Evolutionary conservation across 139 green algal species (phyloP).

Genomic region (Haematococcus sp.): DNA sequence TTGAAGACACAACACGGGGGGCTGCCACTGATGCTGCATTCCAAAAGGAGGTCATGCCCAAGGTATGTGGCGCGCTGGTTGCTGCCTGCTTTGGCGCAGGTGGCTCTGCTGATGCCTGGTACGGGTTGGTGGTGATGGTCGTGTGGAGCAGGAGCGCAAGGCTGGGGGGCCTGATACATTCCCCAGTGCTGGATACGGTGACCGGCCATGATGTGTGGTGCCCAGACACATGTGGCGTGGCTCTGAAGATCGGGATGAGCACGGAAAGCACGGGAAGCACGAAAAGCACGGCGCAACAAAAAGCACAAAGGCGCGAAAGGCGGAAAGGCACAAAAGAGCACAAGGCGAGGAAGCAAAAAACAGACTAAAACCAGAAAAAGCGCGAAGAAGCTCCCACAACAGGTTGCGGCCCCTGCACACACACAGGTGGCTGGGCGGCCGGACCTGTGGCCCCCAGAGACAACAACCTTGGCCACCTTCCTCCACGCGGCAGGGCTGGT

Average conservation of each 20-base stretch:
- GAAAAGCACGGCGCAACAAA: no score
- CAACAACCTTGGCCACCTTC: slow-evolving; percentile 29
- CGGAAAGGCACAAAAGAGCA: neutral
- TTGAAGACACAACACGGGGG: slow-evolving; percentile 8
- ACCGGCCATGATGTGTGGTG: no score
- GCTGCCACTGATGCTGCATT: slow-evolving; percentile 5
- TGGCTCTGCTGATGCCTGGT: no score
- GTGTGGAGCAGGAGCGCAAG: no score
- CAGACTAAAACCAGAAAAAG: neutral
- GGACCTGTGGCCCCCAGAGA: slow-evolving; percentile 46
- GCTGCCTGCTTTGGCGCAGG: neutral
- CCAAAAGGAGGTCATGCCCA: slow-evolving; percentile 19
- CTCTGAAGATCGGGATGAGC: no score
- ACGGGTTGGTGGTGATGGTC: no score
- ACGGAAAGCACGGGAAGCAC: no score
- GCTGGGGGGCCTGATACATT: no score
- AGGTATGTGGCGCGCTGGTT: neutral
- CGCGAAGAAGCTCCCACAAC: neutral
- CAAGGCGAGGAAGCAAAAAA: neutral
- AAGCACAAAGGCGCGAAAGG: no score
- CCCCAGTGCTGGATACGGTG: no score
- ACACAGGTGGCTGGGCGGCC: slow-evolving; percentile 17
- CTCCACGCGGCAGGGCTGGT: slow-evolving; percentile 48
- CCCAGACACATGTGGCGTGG: no score
- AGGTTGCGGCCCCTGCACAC: slow-evolving; percentile 9